Evolutionary conservation across 305 asterid species (phyloP), one percentile per base, ranked within the genome.

Genomic region (Fraxinus paxiana): DNA sequence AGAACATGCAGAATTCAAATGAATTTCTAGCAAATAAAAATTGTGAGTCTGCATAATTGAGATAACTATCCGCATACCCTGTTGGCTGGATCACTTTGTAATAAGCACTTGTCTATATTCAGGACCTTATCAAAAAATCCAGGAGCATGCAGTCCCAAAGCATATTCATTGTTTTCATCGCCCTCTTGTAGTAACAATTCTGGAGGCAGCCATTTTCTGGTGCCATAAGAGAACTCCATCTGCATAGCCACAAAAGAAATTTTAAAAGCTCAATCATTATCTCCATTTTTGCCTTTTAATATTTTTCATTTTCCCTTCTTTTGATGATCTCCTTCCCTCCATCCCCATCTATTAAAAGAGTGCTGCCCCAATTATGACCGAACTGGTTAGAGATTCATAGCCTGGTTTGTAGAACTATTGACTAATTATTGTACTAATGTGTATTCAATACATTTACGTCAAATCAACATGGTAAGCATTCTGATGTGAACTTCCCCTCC

Each of bases 151-250:
- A 96, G 86, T 79, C 99, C 99, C 91, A 96, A 87, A 78, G 99
- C 92, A 89, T 84, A 87, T 86, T 54, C 83, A 46, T 83, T 56
- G 70, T 85, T 87, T 77, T 84, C 93, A 75, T 87, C 83, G 79
- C 51, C 7, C 78, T 90, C 92, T 80, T 87, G 91, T 51, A 86
- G 87, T 63, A 94, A 81, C 56, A 85, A 79, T 79, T 96, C 97
- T 37, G 76, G 86, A 72, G 98, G 97, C 73, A 96, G 88, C 99
- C 99, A 96, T 78, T 87, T 89, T 86, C 87, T 92, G 87, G 91
- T 84, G 76, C 99, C 97, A 80, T 92, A 96, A 24, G 99, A 96
- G 88, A 96, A 94, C 82, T 96, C 99, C 99, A 96, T 96, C 99
- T 96, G 85, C 88, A 86, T 80, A 76, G 80, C 51, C 80, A 83